Conservation (phyloP, 139 green algal genomes). For the Micromonas pusilla region DNA sequence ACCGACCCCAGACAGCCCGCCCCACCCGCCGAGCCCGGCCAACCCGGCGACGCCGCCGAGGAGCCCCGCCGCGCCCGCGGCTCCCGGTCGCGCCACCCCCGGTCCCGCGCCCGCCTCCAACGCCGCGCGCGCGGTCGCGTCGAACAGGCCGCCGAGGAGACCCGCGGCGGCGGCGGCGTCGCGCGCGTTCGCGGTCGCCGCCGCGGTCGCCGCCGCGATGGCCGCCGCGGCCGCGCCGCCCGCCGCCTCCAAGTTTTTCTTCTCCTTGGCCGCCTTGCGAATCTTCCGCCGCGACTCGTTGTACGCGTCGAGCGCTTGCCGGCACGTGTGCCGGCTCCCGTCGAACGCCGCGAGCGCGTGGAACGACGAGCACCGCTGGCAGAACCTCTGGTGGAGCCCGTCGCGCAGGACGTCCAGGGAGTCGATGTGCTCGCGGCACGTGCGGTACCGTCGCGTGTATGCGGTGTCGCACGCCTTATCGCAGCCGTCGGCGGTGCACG, state of each 20-base stretch:
- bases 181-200: no score
- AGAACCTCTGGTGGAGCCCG: neutral
- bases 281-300: neutral
- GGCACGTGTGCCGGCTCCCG: neutral
- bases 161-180: no score
- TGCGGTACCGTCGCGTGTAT: neutral
- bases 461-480: neutral
- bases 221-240: no score
- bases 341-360: neutral
- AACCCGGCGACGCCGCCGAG: no score
- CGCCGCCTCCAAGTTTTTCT: neutral
- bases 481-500: neutral
- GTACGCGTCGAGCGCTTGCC: neutral
- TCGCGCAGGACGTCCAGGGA: neutral
- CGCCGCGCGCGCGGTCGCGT: neutral
- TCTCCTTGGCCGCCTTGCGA: neutral
- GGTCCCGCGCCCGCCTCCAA: neutral
- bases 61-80: no score
- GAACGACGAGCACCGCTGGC: neutral
- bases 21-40: no score
- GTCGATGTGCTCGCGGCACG: neutral
- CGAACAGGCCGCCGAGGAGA: no score
- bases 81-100: no score
- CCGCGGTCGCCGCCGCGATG: no score
- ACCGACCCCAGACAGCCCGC: no score